phyloP scores from a whole-genome alignment of 2,329 filamentous ascomycete species.

The Penicillium sp. region DNA sequence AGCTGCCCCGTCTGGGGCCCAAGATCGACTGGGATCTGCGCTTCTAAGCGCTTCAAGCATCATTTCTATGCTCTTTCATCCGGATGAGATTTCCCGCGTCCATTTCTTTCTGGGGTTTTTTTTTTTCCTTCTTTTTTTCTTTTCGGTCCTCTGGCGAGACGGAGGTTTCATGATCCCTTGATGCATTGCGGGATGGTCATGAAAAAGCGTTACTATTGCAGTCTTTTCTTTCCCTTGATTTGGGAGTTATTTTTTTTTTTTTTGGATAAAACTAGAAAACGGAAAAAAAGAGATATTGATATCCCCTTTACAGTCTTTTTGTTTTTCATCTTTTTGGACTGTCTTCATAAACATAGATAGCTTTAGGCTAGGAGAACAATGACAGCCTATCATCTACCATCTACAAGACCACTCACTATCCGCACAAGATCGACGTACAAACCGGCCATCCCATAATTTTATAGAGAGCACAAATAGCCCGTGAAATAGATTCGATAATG shows the following conservation, averaged over 20 bases:
- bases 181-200: conserved; percentile 1
- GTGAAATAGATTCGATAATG: conserved; percentile 1
- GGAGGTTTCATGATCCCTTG: background rate
- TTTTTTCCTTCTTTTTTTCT: background rate
- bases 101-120: background rate
- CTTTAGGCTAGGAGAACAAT: background rate
- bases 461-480: background rate
- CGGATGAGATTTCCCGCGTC: background rate
- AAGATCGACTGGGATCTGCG: conserved; percentile 67
- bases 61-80: background rate
- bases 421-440: background rate
- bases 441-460: no score
- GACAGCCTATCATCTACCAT: background rate
- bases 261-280: background rate
- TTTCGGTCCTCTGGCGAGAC: background rate
- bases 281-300: background rate
- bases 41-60: conserved; percentile 31
- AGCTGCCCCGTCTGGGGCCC: conserved; percentile 78
- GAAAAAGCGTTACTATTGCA: conserved; percentile 6
- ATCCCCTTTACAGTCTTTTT: background rate
- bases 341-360: background rate
- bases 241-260: background rate
- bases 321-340: background rate
- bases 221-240: background rate
- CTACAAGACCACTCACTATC: background rate